Evolutionary conservation across 192 early-diverging fungal genomes (phyloP).

Genomic region (Coemansia asiatica): DNA sequence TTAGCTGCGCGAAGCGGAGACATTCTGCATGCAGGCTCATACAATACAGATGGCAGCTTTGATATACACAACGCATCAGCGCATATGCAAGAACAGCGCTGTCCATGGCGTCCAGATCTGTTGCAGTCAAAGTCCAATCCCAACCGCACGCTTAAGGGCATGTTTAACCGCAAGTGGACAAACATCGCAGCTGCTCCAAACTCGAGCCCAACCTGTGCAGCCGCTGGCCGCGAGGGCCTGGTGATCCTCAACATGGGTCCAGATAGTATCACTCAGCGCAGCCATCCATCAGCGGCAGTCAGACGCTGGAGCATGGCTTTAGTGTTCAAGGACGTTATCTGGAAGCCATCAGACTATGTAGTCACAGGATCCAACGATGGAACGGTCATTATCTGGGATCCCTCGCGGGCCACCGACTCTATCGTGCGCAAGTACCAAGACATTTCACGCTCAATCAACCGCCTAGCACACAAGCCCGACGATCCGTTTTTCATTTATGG

Average conservation of each 20-base stretch:
- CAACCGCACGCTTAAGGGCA: constrained; percentile 29
- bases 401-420: constrained; percentile 22
- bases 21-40: background rate
- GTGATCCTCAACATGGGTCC: constrained; percentile 26
- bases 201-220: constrained; percentile 19
- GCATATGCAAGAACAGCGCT: background rate
- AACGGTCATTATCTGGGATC: constrained; percentile 46
- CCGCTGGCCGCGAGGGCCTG: constrained; percentile 42
- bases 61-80: background rate
- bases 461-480: constrained; percentile 42
- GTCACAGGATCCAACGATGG: constrained; percentile 44
- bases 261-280: constrained; percentile 18
- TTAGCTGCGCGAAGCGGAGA: background rate
- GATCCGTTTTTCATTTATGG: constrained; percentile 41
- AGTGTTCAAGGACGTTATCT: constrained; percentile 44
- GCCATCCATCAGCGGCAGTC: constrained; percentile 7
- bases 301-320: constrained; percentile 28
- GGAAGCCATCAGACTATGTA: constrained; percentile 47
- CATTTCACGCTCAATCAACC: constrained; percentile 27
- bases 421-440: constrained; percentile 31
- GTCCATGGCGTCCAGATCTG: constrained; percentile 2
- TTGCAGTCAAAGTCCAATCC: background rate
- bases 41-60: no score
- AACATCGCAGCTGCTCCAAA: constrained; percentile 35
- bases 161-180: constrained; percentile 19